Evolutionary conservation across 2,329 filamentous ascomycete genomes (phyloP).

Genomic region (Penicillium sp.): DNA sequence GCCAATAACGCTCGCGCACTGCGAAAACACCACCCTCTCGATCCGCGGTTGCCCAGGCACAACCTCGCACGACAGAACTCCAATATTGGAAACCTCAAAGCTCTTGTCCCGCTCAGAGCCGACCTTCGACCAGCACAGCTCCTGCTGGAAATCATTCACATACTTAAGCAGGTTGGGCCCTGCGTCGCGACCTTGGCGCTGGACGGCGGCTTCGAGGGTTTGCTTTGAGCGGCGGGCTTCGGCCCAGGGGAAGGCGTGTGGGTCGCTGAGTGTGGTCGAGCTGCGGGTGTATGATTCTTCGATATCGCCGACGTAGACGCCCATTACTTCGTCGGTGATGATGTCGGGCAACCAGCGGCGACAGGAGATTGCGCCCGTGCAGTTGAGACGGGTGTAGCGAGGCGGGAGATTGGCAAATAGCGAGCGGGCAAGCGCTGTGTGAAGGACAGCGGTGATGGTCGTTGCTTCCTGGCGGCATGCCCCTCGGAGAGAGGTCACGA

Average conservation of each 20-base stretch:
- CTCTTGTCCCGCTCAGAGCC: constrained; percentile 42
- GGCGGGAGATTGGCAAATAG: constrained; percentile 38
- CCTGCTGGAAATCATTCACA: constrained; percentile 42
- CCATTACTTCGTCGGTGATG: constrained; percentile 42
- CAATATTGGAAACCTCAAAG: constrained; percentile 53
- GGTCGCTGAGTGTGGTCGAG: constrained; percentile 5
- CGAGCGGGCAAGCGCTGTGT: constrained; percentile 42
- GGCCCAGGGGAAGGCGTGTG: constrained; percentile 34
- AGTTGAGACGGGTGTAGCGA: constrained; percentile 34
- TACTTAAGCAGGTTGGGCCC: constrained; percentile 43
- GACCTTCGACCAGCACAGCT: constrained; percentile 39
- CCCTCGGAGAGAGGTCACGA: constrained; percentile 33
- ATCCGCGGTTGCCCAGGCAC: constrained; percentile 30
- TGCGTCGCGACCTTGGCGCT: constrained; percentile 36
- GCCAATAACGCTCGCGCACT: constrained; percentile 44
- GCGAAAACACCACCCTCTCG: constrained; percentile 49
- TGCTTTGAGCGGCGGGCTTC: constrained; percentile 35
- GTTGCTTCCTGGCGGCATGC: constrained; percentile 42
- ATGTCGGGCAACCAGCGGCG: constrained; percentile 40
- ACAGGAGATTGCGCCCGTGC: constrained; percentile 41
- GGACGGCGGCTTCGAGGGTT: constrained; percentile 32
- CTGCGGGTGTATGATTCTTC: constrained; percentile 32
- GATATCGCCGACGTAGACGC: constrained; percentile 42
- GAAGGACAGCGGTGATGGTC: constrained; percentile 46
- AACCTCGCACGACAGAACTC: constrained; percentile 31